Evolutionary conservation across 352 stramenopile species (phyloP).

Genomic region (Phytophthora sojae): DNA sequence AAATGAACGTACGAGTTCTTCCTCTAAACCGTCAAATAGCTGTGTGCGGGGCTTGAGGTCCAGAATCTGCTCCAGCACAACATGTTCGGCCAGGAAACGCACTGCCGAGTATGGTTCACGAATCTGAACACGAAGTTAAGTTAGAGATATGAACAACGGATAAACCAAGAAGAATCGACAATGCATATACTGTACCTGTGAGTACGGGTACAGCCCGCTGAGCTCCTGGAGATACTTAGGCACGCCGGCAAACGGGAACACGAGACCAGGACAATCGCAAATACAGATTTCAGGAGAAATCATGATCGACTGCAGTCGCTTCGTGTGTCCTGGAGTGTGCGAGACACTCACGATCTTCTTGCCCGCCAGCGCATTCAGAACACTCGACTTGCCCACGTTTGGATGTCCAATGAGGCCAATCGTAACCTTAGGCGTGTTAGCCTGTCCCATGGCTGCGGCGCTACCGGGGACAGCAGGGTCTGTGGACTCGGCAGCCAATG

Average conservation of each 20-base stretch:
- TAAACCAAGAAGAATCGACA: background rate
- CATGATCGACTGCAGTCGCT: slow-evolving; percentile 87
- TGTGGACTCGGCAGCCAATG: slow-evolving; percentile 30
- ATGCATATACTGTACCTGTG: slow-evolving; percentile 52
- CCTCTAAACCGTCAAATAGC: slow-evolving; percentile 78
- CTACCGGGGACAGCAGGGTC: slow-evolving; percentile 36
- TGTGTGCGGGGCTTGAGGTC: slow-evolving; percentile 78
- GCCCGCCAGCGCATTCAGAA: slow-evolving; percentile 84
- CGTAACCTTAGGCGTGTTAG: slow-evolving; percentile 65
- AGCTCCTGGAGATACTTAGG: slow-evolving; percentile 88
- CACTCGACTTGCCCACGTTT: slow-evolving; percentile 91
- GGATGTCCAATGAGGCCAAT: slow-evolving; percentile 91
- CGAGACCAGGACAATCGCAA: slow-evolving; percentile 86
- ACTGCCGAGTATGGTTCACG: slow-evolving; percentile 90
- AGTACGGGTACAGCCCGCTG: slow-evolving; percentile 84
- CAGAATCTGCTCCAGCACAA: slow-evolving; percentile 74
- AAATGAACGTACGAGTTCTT: slow-evolving; percentile 61
- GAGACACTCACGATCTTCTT: slow-evolving; percentile 91
- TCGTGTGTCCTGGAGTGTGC: slow-evolving; percentile 88
- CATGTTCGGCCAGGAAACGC: slow-evolving; percentile 83
- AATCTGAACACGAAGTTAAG: slow-evolving; percentile 52
- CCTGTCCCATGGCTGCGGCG: slow-evolving; percentile 38
- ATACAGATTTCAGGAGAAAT: slow-evolving; percentile 86
- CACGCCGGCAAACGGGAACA: slow-evolving; percentile 85
- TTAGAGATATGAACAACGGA: background rate